Base-by-base conservation (phyloP, 1,284 basidiomycete genomes). In the Ceratobasidium sp. region DNA sequence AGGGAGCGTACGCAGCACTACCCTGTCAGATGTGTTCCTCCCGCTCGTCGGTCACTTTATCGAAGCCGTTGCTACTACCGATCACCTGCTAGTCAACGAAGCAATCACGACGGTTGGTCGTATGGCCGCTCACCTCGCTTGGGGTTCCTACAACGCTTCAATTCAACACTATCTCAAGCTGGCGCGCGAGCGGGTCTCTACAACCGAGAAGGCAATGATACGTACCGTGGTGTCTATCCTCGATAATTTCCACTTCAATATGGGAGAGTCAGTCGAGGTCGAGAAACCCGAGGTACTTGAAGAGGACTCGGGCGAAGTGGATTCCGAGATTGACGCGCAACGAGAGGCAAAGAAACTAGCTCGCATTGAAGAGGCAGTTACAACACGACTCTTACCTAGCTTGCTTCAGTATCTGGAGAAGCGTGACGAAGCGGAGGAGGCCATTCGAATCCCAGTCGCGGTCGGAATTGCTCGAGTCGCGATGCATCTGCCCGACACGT, bases 51-150 rank as follows among this genome's bases (percentile, higher is more conserved):
- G 89, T 64, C 93, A 95, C 80, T 97, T 93, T 78, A 87, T 98
- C 75, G 82, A 85, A 50, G 86, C 89, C 54, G 85, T 91, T 0
- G 82, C 88, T 2, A 87, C 89, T n/a, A 84, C 91, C 28, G 95
- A 98, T 78, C 95, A 98, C 79, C 91, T 96, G 78, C 85, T 99
- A 32, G 90, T 96, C 66, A 97, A 94, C 77, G 96, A 98, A 79
- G 93, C 96, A 0, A 92, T 99, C 77, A 81, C 83, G 7, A 85
- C 93, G 0, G 89, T 91, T 16, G 94, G 95, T 0, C 86, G 85
- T 4, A 88, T 98, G 78, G 88, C 94, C 1, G 87, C 85, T 74
- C 87, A 88, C 74, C 85, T 96, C 26, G 84, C 86, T 0, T 99
- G 98, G 98, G 87, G 91, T 13, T 87, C 91, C 0, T 99, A 98